Conservation (phyloP, 345 rosid species). For the Salix koriyanagi region DNA sequence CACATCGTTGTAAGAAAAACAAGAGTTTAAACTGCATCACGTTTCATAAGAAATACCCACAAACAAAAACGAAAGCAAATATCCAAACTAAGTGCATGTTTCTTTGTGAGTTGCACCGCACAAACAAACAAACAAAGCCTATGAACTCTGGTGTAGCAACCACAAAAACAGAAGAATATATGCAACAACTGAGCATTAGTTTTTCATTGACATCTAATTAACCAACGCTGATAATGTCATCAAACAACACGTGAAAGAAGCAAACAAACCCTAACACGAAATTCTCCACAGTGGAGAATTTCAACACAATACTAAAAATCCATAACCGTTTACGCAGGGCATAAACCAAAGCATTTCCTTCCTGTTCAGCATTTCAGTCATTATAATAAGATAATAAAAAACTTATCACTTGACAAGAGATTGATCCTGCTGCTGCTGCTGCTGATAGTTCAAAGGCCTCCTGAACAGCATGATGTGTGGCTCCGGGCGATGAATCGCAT, state of each 20-base stretch:
- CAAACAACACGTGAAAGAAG: not conserved
- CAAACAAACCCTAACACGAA: not conserved
- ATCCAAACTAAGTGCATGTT: not conserved
- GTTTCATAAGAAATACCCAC: not conserved
- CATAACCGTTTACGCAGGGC: not conserved
- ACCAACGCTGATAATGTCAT: not conserved
- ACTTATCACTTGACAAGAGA: slow-evolving; percentile 49
- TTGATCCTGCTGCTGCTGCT: slow-evolving; percentile 71
- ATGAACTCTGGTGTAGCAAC: not conserved
- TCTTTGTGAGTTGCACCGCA: no score
- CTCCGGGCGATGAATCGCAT: slow-evolving; percentile 92
- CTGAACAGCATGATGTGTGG: slow-evolving; percentile 98
- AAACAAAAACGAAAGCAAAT: not conserved
- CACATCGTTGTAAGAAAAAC: no score
- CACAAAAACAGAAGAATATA: not conserved
- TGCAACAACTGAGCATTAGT: not conserved
- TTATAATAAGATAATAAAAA: not conserved
- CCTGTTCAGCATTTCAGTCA: not conserved
- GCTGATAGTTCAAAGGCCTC: slow-evolving; percentile 86
- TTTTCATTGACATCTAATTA: not conserved
- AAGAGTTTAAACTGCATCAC: not conserved
- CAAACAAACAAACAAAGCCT: no score
- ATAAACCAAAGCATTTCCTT: not conserved
- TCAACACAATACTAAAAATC: slow-evolving; percentile 3
- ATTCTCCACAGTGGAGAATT: slow-evolving; percentile 18